Percentiles rank a stretch among this genome's conserved stretches.
These are phyloP conservation scores for Aspergillus sergii DNA, from an alignment of 2,329 filamentous ascomycete genomes.

Conservation along the genomic window DNA sequence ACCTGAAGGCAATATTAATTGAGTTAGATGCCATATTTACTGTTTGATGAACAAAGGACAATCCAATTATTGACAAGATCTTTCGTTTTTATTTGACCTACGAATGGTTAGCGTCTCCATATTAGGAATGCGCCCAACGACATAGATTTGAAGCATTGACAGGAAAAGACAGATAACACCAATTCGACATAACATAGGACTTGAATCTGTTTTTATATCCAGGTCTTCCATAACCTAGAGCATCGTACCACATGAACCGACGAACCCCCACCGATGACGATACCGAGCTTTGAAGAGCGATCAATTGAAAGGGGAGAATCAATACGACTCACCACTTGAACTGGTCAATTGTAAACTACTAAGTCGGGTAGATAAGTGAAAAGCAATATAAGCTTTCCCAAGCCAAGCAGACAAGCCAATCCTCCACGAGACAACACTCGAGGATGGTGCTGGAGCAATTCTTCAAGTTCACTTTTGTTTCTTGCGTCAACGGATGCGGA, in stretches of 20 bases:
- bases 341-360: neutral
- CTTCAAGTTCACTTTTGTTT: constrained; percentile 7
- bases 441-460: neutral
- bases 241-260: neutral
- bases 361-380: neutral
- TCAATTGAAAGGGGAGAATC: neutral
- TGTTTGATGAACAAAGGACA: neutral
- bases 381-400: neutral
- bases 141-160: neutral
- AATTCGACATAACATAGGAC: neutral
- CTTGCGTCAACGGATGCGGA: constrained; percentile 11
- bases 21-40: constrained; percentile 26
- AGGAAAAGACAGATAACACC: neutral
- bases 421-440: neutral
- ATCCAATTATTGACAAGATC: neutral
- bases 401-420: neutral
- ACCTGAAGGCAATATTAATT: constrained; percentile 29
- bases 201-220: neutral
- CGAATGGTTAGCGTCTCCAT: neutral
- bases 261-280: neutral
- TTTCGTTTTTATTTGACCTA: constrained; percentile 3
- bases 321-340: neutral
- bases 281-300: neutral
- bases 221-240: neutral
- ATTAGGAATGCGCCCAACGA: neutral